These are phyloP conservation scores for Metschnikowia gruessii DNA, from an alignment of 805 yeast species.

Conservation along the genomic window DNA sequence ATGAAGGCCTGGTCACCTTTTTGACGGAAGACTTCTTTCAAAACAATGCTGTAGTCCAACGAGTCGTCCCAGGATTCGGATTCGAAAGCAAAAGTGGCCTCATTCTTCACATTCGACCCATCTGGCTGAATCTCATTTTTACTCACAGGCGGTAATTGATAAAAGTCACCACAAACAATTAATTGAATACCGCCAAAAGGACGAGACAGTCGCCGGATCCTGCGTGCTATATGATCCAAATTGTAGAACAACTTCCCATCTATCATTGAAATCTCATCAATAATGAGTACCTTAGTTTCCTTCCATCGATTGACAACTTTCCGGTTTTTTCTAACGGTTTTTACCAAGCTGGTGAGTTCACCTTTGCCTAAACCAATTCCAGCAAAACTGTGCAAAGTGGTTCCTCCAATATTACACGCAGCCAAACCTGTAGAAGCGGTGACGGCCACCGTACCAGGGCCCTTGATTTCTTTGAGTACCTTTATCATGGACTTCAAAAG, in stretches of 20 bases:
- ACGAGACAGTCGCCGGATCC: constrained; percentile 43
- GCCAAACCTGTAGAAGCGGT: constrained; percentile 98
- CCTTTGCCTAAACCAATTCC: constrained; percentile 81
- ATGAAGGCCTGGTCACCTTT: constrained; percentile 74
- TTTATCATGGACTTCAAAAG: constrained; percentile 62
- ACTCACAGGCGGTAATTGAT: constrained; percentile 89
- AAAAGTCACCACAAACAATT: constrained; percentile 91
- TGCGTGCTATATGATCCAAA: constrained; percentile 65
- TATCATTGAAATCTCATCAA: constrained; percentile 95
- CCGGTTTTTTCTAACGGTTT: constrained; percentile 47
- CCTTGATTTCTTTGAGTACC: constrained; percentile 31
- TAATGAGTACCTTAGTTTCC: constrained; percentile 62
- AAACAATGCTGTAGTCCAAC: constrained; percentile 61
- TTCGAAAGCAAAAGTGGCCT: constrained; percentile 67
- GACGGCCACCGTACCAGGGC: constrained; percentile 59
- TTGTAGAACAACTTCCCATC: constrained; percentile 77
- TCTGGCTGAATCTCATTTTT: constrained; percentile 29
- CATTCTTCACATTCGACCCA: constrained; percentile 19
- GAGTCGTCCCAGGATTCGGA: constrained; percentile 64
- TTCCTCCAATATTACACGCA: constrained; percentile 90
- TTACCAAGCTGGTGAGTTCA: constrained; percentile 42
- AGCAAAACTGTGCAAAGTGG: constrained; percentile 79
- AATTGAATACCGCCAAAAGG: constrained; percentile 97
- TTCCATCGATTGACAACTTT: constrained; percentile 58
- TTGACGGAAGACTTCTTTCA: constrained; percentile 85